Conservation (phyloP, 2,329 filamentous ascomycete species). For the Penicillium sp. region DNA sequence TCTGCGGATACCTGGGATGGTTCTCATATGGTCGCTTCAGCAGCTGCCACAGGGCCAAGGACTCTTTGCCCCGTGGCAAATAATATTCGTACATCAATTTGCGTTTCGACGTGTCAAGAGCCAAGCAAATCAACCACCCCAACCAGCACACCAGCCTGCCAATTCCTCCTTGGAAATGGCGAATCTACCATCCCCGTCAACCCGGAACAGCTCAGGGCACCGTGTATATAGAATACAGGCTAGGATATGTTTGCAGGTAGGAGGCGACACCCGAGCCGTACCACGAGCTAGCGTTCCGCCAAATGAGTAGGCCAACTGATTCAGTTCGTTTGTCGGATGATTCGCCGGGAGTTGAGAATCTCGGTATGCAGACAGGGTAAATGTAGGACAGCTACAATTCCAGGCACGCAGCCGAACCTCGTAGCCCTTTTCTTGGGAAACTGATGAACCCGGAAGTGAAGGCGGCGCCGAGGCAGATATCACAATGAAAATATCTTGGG, state of each 20-base stretch:
- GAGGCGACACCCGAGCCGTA: conserved; percentile 19
- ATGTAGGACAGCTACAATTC: conserved; percentile 88
- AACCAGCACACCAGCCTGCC: conserved; percentile 64
- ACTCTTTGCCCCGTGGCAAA: not conserved
- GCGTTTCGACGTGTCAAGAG: not conserved
- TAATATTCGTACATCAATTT: not conserved
- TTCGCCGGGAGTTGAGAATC: conserved; percentile 22
- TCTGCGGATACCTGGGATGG: not conserved
- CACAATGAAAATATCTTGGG: conserved; percentile 58
- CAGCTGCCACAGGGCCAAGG: not conserved
- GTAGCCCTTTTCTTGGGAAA: conserved; percentile 51
- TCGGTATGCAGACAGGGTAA: conserved; percentile 70
- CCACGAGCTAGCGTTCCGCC: conserved; percentile 35
- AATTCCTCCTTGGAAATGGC: conserved; percentile 63
- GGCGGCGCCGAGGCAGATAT: conserved; percentile 53
- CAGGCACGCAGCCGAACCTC: conserved; percentile 71
- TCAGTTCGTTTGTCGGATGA: conserved; percentile 1
- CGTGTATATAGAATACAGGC: conserved; percentile 73
- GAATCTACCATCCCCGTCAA: conserved; percentile 53
- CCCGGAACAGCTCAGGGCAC: conserved; percentile 58
- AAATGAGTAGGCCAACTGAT: conserved; percentile 30
- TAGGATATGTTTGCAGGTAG: conserved; percentile 82
- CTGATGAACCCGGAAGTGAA: conserved; percentile 14
- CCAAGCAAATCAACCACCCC: conserved; percentile 32
- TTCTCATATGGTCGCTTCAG: not conserved